Base-by-base conservation (phyloP, 2,329 filamentous ascomycete species). In the Pyrenochaeta sp. region DNA sequence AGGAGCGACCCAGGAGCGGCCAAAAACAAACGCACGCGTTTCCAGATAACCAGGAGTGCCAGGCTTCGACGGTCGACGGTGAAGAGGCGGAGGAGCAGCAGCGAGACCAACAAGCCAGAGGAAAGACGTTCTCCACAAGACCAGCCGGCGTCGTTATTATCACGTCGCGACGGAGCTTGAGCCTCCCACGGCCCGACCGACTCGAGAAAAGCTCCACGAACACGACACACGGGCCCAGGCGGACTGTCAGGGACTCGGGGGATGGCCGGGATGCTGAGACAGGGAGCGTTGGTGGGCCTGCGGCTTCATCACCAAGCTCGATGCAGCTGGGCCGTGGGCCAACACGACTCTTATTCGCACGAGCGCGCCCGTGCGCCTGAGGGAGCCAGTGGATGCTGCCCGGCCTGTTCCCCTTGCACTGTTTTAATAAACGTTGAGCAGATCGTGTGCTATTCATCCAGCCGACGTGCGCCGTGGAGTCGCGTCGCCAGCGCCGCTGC, bases 271-370 rank as follows among this genome's bases (percentile, higher is more conserved):
- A 48, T 57, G 42, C 9, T 20, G 21, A n/a, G 55, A 44, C 59
- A 59, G 55, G 53, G 55, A 59, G 54, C 54, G 53, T 58, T 58
- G 62, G 56, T 48, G 48, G 47, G 48, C 34, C 48, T 40, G 47
- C 47, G 45, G 53, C 49, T 44, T 44, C 44, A 49, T 41, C 42
- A 43, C 48, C 47, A 51, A 41, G 40, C 26, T 43, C 23, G 46
- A 46, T 22, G 30, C 32, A 18, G 27, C 23, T 48, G 32, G 44
- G 41, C 31, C 40, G 29, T 32, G 6, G 11, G 35, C 27, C 40
- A 46, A 50, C 34, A 51, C 48, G 41, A 52, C 47, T 40, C 46
- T 58, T 44, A 60, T 60, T 61, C 58, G 61, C 48, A 48, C 48
- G 31, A 40, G 21, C 38, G 42, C 38, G 57, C 32, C 57, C 55